Percentiles rank a stretch among this genome's conserved stretches.
These are phyloP conservation scores for Jamesozyma hellenica DNA, from an alignment of 805 yeast genomes.

Conservation along the genomic window DNA sequence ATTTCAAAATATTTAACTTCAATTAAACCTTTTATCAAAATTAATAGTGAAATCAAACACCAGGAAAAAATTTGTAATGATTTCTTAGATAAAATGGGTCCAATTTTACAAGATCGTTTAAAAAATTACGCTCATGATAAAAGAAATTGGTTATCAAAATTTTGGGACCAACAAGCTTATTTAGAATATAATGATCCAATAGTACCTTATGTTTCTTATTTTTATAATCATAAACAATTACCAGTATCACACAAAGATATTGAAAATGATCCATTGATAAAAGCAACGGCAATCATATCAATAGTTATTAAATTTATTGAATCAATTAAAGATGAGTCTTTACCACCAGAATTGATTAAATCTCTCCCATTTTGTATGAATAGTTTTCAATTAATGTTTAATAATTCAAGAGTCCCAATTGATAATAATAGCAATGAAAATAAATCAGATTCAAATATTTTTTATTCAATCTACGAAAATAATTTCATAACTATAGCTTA, in stretches of 20 bases:
- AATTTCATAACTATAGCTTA: slow-evolving; percentile 63
- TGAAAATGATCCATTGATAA: slow-evolving; percentile 54
- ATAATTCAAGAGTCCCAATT: slow-evolving; percentile 72
- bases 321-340: slow-evolving; percentile 55
- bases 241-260: slow-evolving; percentile 33
- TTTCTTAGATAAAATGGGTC: slow-evolving; percentile 61
- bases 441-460: slow-evolving; percentile 45
- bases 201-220: slow-evolving; percentile 89
- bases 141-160: slow-evolving; percentile 82
- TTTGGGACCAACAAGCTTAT: slow-evolving; percentile 94
- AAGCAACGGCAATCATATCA: slow-evolving; percentile 66
- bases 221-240: slow-evolving; percentile 68
- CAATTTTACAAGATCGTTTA: slow-evolving; percentile 58
- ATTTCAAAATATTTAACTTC: slow-evolving; percentile 58
- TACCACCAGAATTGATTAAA: slow-evolving; percentile 71
- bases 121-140: slow-evolving; percentile 41
- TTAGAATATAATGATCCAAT: slow-evolving; percentile 86
- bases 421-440: slow-evolving; percentile 31
- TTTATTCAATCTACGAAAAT: slow-evolving; percentile 39
- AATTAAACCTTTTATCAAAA: slow-evolving; percentile 54
- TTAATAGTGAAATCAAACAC: slow-evolving; percentile 39
- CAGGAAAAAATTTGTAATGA: slow-evolving; percentile 52
- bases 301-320: slow-evolving; percentile 61
- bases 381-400: slow-evolving; percentile 83
- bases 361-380: slow-evolving; percentile 90